Base-by-base conservation (phyloP, 257 asterid species). In the Mentha longifolia region DNA sequence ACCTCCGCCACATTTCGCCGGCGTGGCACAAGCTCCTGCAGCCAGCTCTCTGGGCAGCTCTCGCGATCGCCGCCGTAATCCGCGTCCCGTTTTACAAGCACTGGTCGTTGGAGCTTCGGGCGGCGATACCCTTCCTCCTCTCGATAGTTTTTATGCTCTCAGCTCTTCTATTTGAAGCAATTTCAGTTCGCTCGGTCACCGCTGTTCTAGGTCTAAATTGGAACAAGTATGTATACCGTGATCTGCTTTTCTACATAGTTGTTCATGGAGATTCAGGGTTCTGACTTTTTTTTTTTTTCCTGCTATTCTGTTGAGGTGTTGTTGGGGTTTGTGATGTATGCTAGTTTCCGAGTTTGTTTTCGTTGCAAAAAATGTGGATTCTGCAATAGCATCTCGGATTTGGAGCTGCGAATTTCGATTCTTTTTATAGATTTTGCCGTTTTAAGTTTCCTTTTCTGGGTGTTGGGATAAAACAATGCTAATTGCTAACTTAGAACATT, bases 151-250 rank as follows among this genome's bases (percentile, higher is more conserved):
- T 95, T 66, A 76, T 95, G 91, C 87, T 88, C 14, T 84, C 87
- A n/a, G 93, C 98, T 74, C 79, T 95, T n/a, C 88, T 95, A 14
- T 74, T 88, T 47, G 99, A 95, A 74, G 81, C 80, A 58, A 82
- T 95, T 65, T 95, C 95, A 28, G 99, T 95, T 69, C 97, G 99
- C 82, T 95, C 96, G 35, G 95, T 89, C 63, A 91, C 99, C 11
- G 98, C 97, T 39, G 99, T 95, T 60, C 96, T 89, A 30, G 99
- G 99, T 67, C 91, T 89, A 14, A 95, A 92, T 61, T 95, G 97
- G 98, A 91, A 95, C 92, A 92, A 82, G 99, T 92, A 85, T 63
- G 96, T 70, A 20, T 52, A 45, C 30, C 25, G 0, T 35, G 8
- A 42, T 42, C 47, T 42, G 47, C 47, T 8, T n/a, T 59, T 16